Percentiles rank a stretch among this genome's conserved stretches.
Conservation (phyloP, 768 basidiomycete genomes). For the Botryobasidium botryosum region DNA sequence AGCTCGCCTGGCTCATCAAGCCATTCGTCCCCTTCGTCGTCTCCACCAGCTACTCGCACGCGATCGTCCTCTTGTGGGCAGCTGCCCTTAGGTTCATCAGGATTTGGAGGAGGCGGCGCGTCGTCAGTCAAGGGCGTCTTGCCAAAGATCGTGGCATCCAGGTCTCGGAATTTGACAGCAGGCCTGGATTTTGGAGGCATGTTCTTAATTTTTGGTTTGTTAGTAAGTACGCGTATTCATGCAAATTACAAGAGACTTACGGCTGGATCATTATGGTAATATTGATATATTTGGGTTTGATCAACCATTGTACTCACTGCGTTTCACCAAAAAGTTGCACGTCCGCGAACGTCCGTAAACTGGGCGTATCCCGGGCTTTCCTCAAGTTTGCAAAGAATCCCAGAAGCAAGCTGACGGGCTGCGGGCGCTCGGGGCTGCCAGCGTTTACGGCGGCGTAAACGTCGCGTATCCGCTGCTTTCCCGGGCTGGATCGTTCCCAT, state of each 20-base stretch:
- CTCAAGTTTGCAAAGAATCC: no score
- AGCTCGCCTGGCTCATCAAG: not conserved
- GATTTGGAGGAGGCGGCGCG: not conserved
- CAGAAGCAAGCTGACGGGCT: no score
- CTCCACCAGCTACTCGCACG: not conserved
- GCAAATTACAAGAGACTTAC: not conserved
- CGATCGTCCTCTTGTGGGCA: not conserved
- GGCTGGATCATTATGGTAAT: not conserved
- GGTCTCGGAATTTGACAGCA: not conserved
- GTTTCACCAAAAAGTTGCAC: no score
- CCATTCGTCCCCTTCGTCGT: not conserved
- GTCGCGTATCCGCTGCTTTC: no score
- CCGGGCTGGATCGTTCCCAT: no score
- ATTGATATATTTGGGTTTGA: constrained; percentile 10
- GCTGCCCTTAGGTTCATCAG: not conserved
- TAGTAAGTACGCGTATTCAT: not conserved
- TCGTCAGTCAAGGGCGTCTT: no score
- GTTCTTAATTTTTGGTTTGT: not conserved
- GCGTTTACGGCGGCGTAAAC: no score
- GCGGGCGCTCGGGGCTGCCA: no score
- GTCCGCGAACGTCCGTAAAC: no score
- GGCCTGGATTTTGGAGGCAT: not conserved
- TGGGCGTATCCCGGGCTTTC: no score
- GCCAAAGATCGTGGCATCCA: not conserved
- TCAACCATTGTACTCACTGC: constrained; percentile 17